phyloP scores from a whole-genome alignment of 768 basidiomycete species.

The Xerocomellus amylosporus region DNA sequence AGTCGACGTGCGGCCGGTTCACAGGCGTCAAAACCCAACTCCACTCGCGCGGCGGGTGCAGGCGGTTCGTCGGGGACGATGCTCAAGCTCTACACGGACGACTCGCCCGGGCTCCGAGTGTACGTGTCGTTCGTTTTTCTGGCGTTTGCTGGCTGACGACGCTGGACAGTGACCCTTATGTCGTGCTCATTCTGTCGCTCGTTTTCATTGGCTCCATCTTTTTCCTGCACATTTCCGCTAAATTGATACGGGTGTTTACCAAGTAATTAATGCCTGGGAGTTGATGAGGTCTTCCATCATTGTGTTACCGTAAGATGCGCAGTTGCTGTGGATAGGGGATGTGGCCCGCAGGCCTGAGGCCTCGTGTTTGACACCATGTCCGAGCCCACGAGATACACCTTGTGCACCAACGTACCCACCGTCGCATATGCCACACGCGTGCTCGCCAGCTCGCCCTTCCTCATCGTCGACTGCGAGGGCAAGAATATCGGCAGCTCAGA shows the following conservation, averaged over 20 bases:
- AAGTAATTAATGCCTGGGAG: no score
- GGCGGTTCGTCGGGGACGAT: slow-evolving; percentile 98
- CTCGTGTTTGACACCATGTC: slow-evolving; percentile 22
- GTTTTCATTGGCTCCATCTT: slow-evolving; percentile 98
- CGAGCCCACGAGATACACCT: slow-evolving; percentile 23
- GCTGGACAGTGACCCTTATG: slow-evolving; percentile 80
- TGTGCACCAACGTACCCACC: slow-evolving; percentile 13
- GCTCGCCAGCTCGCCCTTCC: slow-evolving; percentile 22
- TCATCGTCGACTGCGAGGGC: slow-evolving; percentile 43
- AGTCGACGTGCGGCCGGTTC: slow-evolving; percentile 73
- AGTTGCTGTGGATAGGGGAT: slow-evolving; percentile 1
- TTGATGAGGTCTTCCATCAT: no score
- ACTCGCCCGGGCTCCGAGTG: slow-evolving; percentile 96
- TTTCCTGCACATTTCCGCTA: slow-evolving; percentile 97
- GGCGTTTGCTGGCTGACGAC: slow-evolving; percentile 5
- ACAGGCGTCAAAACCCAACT: slow-evolving; percentile 76
- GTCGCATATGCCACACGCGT: slow-evolving; percentile 19
- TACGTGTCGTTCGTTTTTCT: slow-evolving; percentile 50
- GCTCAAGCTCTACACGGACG: slow-evolving; percentile 98
- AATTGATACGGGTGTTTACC: slow-evolving; percentile 87
- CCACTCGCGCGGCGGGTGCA: slow-evolving; percentile 85
- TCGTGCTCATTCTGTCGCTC: slow-evolving; percentile 91
- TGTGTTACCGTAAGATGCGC: no score
- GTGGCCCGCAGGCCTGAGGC: slow-evolving; percentile 3
- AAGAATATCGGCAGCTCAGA: slow-evolving; percentile 30